Evolutionary conservation across 768 basidiomycete species (phyloP), one percentile per base, ranked within the genome.

Genomic region (Suillus brevipes): DNA sequence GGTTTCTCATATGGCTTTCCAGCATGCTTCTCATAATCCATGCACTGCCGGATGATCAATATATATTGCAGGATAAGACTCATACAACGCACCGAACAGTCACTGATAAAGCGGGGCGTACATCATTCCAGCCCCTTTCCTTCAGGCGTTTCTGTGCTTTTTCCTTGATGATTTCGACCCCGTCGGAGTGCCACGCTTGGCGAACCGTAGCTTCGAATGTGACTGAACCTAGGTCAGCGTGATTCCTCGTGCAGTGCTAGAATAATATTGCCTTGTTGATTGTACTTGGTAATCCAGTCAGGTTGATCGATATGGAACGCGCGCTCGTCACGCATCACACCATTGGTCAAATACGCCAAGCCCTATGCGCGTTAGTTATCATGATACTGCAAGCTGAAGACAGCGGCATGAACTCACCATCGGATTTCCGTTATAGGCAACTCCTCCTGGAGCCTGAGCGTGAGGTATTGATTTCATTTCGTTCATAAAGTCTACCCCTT

Each of bases 81-180:
- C 25, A 28, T 12, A 10, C 25, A 10, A 65, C 75, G 13, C 66
- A 79, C 82, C 82, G 71, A 50, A 82, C 69, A 25, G 82, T 83
- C 6, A 70, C 67, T 4, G 79, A 53, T 37, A 83, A 67, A 5
- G 82, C 80, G 0, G 72, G 75, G 12, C 76, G 73, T 16, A 72
- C 66, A 18, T 56, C 49, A 43, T 72, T 62, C 77, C 76, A 78
- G 1, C 75, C 75, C 57, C 70, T 60, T 13, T 66, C 56, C 7
- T 55, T 31, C 25, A 70, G 52, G 16, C 74, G 70, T 38, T 67
- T 62, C 6, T 69, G 65, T 6, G 72, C 74, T 9, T 67, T 65
- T 28, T 60, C 58, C 8, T 72, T 75, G 9, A 77, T 64, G n/a
- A 16, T 28, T 38, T 68, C 63, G 4, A 72, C 60, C 23, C 66